Base-by-base conservation (phyloP, 2,329 filamentous ascomycete species). In the Stagonosporopsis tanaceti region DNA sequence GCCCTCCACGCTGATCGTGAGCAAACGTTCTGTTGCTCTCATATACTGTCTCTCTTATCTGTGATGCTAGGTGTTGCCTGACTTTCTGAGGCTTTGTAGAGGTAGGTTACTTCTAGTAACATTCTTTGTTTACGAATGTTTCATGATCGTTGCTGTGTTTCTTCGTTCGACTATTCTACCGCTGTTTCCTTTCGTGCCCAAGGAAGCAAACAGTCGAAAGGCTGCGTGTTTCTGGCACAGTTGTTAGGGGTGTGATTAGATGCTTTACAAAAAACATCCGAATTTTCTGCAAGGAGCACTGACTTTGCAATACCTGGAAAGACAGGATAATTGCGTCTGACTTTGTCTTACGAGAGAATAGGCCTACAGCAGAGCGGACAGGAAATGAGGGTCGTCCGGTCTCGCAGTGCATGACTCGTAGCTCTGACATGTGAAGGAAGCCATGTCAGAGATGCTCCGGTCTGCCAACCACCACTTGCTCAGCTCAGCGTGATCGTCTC, bases 371-470 rank as follows among this genome's bases (percentile, higher is more conserved):
- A 39, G 11, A 12, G 37, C 17, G 14, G 22, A 39, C 12, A 22
- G 20, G 37, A 39, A 39, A 20, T 11, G 35, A 38, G 5, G 17
- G 17, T 11, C 27, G 17, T 32, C 17, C 46, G 40, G 39, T 40
- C 5, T 41, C 24, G 47, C 41, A 30, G 41, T 38, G 41, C 53
- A 39, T 47, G 35, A 20, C 20, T 47, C 22, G 12, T 20, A 15
- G 14, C 6, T 46, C 25, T 28, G 62, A 63, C 56, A 59, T 54
- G 56, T 59, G 17, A 62, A 59, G 14, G 59, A 52, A 44, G 30
- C 24, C 20, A 34, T 42, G 46, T 39, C 45, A 55, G 45, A 39
- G 14, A 32, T 42, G 41, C 35, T 32, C 20, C 40, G 41, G 44
- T 53, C 47, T 58, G 51, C 45, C 53, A 42, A 25, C 42, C 22